A percentile compares a stretch with the other conserved stretches of the same genome.
Evolutionary conservation across 768 basidiomycete genomes (phyloP).

Genomic region (Porphyrellus cyaneotinctus): DNA sequence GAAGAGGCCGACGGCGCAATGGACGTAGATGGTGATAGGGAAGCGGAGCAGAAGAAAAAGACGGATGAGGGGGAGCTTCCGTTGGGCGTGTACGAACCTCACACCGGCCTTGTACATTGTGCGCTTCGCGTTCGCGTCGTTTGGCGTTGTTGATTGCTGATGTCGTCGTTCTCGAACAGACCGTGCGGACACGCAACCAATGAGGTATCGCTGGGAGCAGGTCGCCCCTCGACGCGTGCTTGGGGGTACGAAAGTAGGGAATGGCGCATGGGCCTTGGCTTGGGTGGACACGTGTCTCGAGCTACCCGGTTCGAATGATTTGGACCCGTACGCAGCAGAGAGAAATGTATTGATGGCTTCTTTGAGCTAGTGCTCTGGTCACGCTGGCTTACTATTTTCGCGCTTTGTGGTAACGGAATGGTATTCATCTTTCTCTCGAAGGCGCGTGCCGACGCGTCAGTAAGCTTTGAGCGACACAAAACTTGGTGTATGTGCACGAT

Average conservation of each 20-base stretch:
- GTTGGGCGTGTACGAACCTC: constrained; percentile 78
- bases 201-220: constrained; percentile 54
- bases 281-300: constrained; percentile 63
- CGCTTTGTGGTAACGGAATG: no score
- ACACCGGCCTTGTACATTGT: constrained; percentile 74
- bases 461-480: no score
- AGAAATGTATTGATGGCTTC: constrained; percentile 18
- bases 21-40: constrained; percentile 29
- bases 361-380: constrained; percentile 12
- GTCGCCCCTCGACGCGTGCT: constrained; percentile 51
- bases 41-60: constrained; percentile 23
- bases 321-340: constrained; percentile 20
- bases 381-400: no score
- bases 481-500: no score
- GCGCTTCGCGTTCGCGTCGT: constrained; percentile 26
- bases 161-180: constrained; percentile 40
- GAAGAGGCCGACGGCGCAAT: constrained; percentile 30
- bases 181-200: constrained; percentile 75
- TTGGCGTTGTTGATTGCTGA: constrained; percentile 2
- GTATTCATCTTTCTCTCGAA: no score
- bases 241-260: constrained; percentile 72
- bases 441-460: no score
- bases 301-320: constrained; percentile 19
- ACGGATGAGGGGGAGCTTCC: constrained; percentile 39
- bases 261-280: constrained; percentile 76